Evolutionary conservation across 768 basidiomycete genomes (phyloP).

Genomic region (Cubamyces sp.): DNA sequence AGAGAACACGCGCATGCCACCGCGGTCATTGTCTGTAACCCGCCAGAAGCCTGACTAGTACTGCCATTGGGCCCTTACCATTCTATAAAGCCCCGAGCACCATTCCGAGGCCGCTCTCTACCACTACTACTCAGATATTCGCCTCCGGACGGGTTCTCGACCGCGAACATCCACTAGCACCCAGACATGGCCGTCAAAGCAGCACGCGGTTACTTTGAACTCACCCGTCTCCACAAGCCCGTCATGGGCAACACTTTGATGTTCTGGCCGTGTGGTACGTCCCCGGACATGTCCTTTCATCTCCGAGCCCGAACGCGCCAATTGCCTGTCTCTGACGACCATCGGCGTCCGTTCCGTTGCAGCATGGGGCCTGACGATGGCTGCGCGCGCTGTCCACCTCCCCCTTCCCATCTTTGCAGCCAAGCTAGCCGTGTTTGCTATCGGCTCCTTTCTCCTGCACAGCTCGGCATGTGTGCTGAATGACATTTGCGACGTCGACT

Average conservation of each 20-base stretch:
- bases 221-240: conserved; percentile 31
- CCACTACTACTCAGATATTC: not conserved
- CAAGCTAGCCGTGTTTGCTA: conserved; percentile 20
- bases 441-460: conserved; percentile 31
- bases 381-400: conserved; percentile 22
- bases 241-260: conserved; percentile 30
- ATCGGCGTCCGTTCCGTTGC: not conserved
- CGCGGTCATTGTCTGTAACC: conserved; percentile 5
- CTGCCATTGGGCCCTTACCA: not conserved
- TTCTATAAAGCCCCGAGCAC: not conserved
- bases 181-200: not conserved
- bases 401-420: conserved; percentile 15
- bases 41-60: not conserved
- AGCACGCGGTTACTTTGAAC: conserved; percentile 28
- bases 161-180: not conserved
- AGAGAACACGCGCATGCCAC: not conserved
- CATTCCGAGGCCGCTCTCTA: not conserved
- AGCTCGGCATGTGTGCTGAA: conserved; percentile 31
- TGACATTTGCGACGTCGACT: conserved; percentile 35
- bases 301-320: not conserved
- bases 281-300: not conserved
- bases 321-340: not conserved
- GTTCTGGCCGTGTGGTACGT: conserved; percentile 34
- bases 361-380: conserved; percentile 33
- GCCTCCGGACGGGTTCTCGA: not conserved